A percentile compares a stretch with the other conserved stretches of the same genome.
Evolutionary conservation across 495 filamentous ascomycete genomes (phyloP).

Genomic region (Talaromyces trachyspermus): DNA sequence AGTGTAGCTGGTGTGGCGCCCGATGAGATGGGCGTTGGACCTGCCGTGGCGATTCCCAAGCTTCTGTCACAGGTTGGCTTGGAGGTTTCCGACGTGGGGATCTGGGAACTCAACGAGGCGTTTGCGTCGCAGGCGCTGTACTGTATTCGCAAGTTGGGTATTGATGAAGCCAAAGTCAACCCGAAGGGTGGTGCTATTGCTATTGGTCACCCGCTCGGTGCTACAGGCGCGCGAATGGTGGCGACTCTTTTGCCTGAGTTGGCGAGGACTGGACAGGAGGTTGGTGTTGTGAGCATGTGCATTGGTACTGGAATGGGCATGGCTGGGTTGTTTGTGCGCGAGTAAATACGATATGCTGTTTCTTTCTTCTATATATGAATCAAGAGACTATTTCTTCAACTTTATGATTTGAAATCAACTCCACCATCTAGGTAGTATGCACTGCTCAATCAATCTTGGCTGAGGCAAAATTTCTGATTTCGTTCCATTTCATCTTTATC

Average conservation of each 20-base stretch:
- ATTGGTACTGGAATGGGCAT: slow-evolving; percentile 91
- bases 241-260: slow-evolving; percentile 67
- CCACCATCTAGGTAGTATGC: no score
- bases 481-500: no score
- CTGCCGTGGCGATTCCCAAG: slow-evolving; percentile 77
- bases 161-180: slow-evolving; percentile 65
- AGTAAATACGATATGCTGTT: slow-evolving; percentile 40
- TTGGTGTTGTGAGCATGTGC: slow-evolving; percentile 80
- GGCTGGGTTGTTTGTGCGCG: slow-evolving; percentile 77
- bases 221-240: slow-evolving; percentile 78
- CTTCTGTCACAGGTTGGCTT: slow-evolving; percentile 61
- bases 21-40: slow-evolving; percentile 91
- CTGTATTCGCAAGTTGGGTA: slow-evolving; percentile 66
- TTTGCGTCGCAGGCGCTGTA: slow-evolving; percentile 87
- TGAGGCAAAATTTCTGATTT: no score
- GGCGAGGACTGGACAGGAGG: slow-evolving; percentile 52
- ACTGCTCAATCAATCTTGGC: no score
- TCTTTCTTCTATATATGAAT: background rate
- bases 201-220: slow-evolving; percentile 86
- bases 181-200: slow-evolving; percentile 92
- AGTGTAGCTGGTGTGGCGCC: slow-evolving; percentile 69
- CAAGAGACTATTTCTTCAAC: no score
- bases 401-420: no score
- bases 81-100: slow-evolving; percentile 57
- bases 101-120: slow-evolving; percentile 98